Base-by-base conservation (phyloP, 148 eudicot species). In the Dysphania ambrosioides region DNA sequence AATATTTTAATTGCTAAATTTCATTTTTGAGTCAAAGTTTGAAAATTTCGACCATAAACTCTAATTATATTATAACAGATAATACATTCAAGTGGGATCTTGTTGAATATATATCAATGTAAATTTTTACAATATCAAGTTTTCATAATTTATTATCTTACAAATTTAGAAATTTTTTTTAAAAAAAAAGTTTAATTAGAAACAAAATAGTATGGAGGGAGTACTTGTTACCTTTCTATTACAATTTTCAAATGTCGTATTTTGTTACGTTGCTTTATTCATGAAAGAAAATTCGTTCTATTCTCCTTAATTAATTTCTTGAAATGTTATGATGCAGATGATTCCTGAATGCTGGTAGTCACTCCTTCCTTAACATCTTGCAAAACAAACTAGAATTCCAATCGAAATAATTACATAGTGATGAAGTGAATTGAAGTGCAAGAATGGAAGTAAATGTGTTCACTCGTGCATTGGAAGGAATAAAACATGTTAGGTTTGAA, bases 371-470 rank as follows among this genome's bases (percentile, higher is more conserved):
- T 19, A 36, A 72, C 32, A 34, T 72, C 66, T 72, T 72, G 44
- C 51, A n/a, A 72, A 12, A 72, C 7, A 8, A n/a, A 8, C 5
- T 0, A 16, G 24, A 53, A n/a, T 53, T 53, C 6, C 68, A 19
- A 35, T 47, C 27, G 27, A 2, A 11, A 58, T 47, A 71, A 68
- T 47, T 47, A 47, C 53, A 70, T 72, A 69, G 75, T 70, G 19
- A 42, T 79, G 77, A 81, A 83, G 81, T 75, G 42, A 81, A 83
- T 79, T 75, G 42, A 75, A 63, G 70, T 31, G 32, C 23, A 69
- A 80, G 56, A 70, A 90, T 90, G 97, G 94, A 87, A 76, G 91
- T 81, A 60, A 88, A 86, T 30, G 84, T 86, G 63, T 88, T 92
- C 51, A 69, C 81, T 73, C 89, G 84, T 30, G 97, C 94, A 23